These are phyloP conservation scores for Daldinia childiae DNA, from an alignment of 495 filamentous ascomycete genomes.

Conservation along the genomic window DNA sequence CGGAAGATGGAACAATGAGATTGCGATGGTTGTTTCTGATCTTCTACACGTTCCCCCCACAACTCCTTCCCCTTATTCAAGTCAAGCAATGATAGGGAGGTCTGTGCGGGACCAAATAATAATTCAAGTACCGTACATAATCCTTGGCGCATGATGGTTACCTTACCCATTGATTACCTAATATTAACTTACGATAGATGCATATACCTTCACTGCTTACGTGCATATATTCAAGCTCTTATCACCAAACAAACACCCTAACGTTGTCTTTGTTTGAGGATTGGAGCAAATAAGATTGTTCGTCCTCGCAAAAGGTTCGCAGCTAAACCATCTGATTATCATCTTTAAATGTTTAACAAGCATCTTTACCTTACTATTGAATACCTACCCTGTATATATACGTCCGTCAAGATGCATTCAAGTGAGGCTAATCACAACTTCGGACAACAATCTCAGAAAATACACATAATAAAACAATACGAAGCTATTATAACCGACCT, in stretches of 20 bases:
- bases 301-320: background rate
- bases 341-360: background rate
- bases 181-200: background rate
- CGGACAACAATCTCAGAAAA: too few relatives aligned
- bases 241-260: background rate
- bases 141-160: background rate
- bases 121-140: background rate
- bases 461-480: background rate
- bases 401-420: background rate
- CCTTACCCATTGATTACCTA: background rate
- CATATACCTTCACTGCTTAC: background rate
- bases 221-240: background rate
- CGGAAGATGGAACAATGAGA: slow-evolving; percentile 37
- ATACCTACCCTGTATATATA: background rate
- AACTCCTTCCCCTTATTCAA: slow-evolving; percentile 30
- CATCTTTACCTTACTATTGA: background rate
- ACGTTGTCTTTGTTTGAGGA: background rate
- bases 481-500: background rate
- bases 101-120: background rate
- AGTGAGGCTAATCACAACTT: background rate
- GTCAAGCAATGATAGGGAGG: background rate
- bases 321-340: background rate
- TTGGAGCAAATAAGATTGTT: background rate
- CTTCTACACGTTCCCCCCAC: slow-evolving; percentile 15
- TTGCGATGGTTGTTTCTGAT: slow-evolving; percentile 36